These are phyloP conservation scores for Citrus australasica DNA, from an alignment of 345 rosid genomes.

Conservation along the genomic window DNA sequence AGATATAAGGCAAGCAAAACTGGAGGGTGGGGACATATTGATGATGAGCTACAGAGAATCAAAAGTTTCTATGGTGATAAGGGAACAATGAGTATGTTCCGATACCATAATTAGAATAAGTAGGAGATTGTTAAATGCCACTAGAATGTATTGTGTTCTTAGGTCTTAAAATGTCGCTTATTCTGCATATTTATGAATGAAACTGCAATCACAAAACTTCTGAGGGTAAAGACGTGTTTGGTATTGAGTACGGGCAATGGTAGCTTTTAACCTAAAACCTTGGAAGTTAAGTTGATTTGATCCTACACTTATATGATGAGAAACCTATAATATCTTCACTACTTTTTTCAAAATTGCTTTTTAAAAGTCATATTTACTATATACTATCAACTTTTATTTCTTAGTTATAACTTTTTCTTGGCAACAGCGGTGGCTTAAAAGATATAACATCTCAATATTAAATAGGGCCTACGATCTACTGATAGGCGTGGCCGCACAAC, in stretches of 20 bases:
- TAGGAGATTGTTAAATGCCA: background rate
- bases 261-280: too few species aligned
- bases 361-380: too few species aligned
- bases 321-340: too few species aligned
- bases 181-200: background rate
- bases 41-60: background rate
- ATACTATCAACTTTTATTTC: too few species aligned
- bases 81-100: background rate
- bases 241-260: too few species aligned
- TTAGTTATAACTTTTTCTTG: too few species aligned
- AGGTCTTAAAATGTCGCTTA: background rate
- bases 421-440: too few species aligned
- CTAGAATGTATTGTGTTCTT: background rate
- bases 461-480: background rate
- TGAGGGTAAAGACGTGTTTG: background rate
- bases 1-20: background rate
- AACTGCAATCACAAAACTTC: background rate
- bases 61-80: background rate
- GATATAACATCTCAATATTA: too few species aligned
- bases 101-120: background rate
- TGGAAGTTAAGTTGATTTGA: too few species aligned
- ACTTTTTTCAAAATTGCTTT: too few species aligned
- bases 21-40: background rate
- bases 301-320: too few species aligned
- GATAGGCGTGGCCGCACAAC: background rate